These are phyloP conservation scores for Leptodontidium sp. DNA, from an alignment of 2,329 filamentous ascomycete species.

Conservation along the genomic window DNA sequence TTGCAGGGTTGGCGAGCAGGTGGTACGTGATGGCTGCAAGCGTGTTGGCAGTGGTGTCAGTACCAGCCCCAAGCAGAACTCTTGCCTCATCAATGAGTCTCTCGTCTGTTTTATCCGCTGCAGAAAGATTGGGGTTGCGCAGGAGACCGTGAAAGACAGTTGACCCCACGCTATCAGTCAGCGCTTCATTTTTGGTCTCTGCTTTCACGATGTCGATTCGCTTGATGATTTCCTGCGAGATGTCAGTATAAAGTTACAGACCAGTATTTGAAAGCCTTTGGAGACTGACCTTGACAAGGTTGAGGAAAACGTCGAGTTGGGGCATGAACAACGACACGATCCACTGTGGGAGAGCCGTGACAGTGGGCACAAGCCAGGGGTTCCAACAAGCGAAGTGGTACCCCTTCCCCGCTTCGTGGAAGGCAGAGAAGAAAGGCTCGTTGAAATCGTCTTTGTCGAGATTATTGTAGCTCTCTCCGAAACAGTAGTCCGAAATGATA, in stretches of 20 bases:
- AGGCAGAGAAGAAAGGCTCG: constrained; percentile 12
- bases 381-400: constrained; percentile 24
- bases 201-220: not conserved
- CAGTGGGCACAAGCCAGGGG: constrained; percentile 20
- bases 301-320: not conserved
- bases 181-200: not conserved
- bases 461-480: constrained; percentile 20
- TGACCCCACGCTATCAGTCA: not conserved
- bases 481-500: constrained; percentile 25
- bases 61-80: constrained; percentile 25
- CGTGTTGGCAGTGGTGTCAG: constrained; percentile 26
- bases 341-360: constrained; percentile 8
- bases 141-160: constrained; percentile 11
- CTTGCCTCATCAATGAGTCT: constrained; percentile 26
- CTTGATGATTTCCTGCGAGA: not conserved
- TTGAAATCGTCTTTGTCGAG: constrained; percentile 22
- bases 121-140: not conserved
- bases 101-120: constrained; percentile 1
- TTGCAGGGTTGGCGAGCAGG: constrained; percentile 23
- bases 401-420: not conserved
- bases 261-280: not conserved
- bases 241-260: not conserved
- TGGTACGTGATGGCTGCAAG: constrained; percentile 27
- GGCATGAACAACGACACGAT: constrained; percentile 17
- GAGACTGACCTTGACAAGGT: not conserved